A percentile compares a stretch with the other conserved stretches of the same genome.
Conservation (phyloP, 78 protist species). For the Tieghemostelium lacteum region DNA sequence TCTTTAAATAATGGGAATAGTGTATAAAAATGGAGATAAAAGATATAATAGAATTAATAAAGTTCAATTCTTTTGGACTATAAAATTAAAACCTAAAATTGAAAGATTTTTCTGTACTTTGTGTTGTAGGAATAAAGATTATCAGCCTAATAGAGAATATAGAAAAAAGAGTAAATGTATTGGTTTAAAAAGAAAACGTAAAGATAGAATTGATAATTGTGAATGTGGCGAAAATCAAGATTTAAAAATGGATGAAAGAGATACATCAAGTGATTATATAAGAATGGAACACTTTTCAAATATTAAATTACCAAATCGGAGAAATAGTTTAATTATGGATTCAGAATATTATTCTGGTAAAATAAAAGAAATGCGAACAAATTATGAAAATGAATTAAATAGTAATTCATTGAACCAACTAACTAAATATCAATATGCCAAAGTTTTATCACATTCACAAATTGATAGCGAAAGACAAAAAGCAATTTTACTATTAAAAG, state of each 20-base stretch:
- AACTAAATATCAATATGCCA: slow-evolving; percentile 25
- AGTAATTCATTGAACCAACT: background rate
- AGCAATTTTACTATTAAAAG: slow-evolving; percentile 18
- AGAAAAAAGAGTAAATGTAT: too few relatives aligned
- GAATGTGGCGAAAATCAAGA: background rate
- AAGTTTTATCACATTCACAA: slow-evolving; percentile 14
- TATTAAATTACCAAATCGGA: too few relatives aligned
- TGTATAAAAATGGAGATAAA: background rate
- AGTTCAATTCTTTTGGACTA: slow-evolving; percentile 13
- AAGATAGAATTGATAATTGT: background rate
- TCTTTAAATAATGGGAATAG: background rate
- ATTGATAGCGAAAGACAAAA: slow-evolving; percentile 10
- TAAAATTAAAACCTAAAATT: slow-evolving; percentile 15
- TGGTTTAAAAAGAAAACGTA: too few relatives aligned
- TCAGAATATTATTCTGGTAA: background rate
- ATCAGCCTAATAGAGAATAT: background rate
- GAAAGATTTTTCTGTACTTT: background rate
- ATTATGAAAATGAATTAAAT: slow-evolving; percentile 16
- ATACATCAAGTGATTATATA: background rate
- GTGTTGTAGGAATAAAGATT: background rate
- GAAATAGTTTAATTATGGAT: too few relatives aligned
- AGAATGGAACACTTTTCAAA: background rate
- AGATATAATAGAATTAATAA: background rate
- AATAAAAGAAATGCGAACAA: background rate
- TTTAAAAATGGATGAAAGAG: background rate